phyloP scores from a whole-genome alignment of 225 moss, liverwort and hornwort species.

The Physcomitrium patens region DNA sequence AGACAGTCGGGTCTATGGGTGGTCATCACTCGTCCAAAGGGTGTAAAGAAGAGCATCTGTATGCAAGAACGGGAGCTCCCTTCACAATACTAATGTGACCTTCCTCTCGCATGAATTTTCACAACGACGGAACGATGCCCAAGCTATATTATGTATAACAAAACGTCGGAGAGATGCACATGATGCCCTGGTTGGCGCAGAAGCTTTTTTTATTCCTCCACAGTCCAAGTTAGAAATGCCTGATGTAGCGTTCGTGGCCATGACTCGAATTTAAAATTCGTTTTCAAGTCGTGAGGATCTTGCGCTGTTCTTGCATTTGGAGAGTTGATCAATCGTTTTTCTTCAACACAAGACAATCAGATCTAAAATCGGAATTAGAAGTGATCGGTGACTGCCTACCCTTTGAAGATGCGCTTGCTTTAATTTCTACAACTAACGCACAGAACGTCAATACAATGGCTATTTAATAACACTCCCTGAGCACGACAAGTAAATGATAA shows the following conservation, averaged over 20 bases:
- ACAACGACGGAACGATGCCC: constrained; percentile 4
- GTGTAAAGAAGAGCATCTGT: constrained; percentile 20
- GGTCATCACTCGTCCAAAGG: constrained; percentile 3
- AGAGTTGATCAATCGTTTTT: neutral
- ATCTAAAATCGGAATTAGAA: neutral
- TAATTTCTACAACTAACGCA: neutral
- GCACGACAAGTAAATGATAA: too few species aligned
- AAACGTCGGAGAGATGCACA: neutral
- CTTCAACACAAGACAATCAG: neutral
- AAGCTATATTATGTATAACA: neutral
- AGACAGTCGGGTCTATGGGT: neutral
- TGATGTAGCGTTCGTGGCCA: constrained; percentile 33
- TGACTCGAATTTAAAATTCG: constrained; percentile 8
- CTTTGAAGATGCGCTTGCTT: constrained; percentile 3
- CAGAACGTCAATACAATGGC: neutral
- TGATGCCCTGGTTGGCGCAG: neutral
- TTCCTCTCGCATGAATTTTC: constrained; percentile 13
- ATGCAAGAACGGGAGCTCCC: constrained; percentile 9
- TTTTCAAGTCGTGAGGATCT: neutral
- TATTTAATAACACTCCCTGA: neutral
- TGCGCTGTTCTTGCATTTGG: neutral
- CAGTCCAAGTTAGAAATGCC: constrained; percentile 23
- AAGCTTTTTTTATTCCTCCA: neutral
- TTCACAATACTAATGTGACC: constrained; percentile 6
- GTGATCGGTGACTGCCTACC: neutral